Conservation (phyloP, 2,329 filamentous ascomycete species). For the Aspergillus alliaceus region DNA sequence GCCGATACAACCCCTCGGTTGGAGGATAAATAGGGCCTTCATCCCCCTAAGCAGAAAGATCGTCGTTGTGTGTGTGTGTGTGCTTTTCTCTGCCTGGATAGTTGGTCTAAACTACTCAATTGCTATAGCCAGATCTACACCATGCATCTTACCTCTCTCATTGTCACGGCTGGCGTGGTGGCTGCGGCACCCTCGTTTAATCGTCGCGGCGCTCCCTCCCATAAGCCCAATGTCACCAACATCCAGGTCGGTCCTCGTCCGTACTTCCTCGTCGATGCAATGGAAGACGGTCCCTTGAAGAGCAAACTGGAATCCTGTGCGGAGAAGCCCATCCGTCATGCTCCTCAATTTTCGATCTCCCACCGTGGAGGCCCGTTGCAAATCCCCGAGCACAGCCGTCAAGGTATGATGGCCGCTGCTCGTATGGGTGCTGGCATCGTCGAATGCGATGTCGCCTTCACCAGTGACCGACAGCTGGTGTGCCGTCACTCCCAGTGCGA, state of each 20-base stretch:
- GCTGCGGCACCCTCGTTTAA: conserved; percentile 13
- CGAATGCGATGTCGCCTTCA: conserved; percentile 22
- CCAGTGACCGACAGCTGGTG: conserved; percentile 17
- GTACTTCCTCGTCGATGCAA: conserved; percentile 20
- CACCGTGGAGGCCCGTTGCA: conserved; percentile 19
- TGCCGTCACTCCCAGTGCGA: conserved; percentile 23
- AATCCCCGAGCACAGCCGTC: conserved; percentile 18
- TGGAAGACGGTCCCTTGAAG: conserved; percentile 19
- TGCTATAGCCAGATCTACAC: background rate
- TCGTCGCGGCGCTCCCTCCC: background rate
- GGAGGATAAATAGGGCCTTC: background rate
- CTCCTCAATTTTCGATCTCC: conserved; percentile 18
- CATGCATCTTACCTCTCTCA: conserved; percentile 14
- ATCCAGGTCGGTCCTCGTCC: conserved; percentile 22
- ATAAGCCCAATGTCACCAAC: conserved; percentile 11
- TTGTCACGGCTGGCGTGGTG: conserved; percentile 11
- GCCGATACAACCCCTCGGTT: background rate
- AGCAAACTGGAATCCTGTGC: conserved; percentile 13
- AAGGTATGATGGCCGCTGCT: conserved; percentile 18
- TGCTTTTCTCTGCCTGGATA: background rate
- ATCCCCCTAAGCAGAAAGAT: background rate
- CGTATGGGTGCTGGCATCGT: conserved; percentile 20
- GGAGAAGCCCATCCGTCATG: conserved; percentile 16
- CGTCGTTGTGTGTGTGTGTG: background rate
- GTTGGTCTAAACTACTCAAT: background rate